A percentile compares a stretch with the other conserved stretches of the same genome.
These are phyloP conservation scores for Eucalyptus paniculata DNA, from an alignment of 345 rosid genomes.

Conservation along the genomic window DNA sequence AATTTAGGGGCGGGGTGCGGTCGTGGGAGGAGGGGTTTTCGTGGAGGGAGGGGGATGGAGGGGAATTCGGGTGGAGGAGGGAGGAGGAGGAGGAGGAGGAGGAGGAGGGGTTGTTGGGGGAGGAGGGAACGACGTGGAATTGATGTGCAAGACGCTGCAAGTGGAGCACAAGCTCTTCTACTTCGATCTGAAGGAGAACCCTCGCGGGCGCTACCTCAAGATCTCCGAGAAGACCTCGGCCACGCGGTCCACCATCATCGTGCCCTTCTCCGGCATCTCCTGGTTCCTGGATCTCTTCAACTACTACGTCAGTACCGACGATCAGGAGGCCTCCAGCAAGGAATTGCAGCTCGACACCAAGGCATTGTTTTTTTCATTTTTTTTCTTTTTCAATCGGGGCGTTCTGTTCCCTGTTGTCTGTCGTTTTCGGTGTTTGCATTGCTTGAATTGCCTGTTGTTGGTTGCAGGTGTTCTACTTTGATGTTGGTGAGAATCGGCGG, in stretches of 20 bases:
- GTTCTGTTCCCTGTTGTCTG: neutral
- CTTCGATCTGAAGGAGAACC: conserved; percentile 94
- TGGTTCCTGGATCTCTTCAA: conserved; percentile 99
- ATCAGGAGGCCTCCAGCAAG: conserved; percentile 83
- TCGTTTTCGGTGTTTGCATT: neutral
- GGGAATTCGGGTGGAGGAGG: conserved; percentile 2
- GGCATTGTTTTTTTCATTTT: conserved; percentile 3
- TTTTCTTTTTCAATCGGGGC: neutral
- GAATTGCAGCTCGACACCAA: conserved; percentile 97
- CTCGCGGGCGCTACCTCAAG: conserved; percentile 90
- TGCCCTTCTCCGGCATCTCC: conserved; percentile 91
- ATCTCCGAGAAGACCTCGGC: conserved; percentile 99
- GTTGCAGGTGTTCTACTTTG: conserved; percentile 81
- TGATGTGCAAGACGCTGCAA: conserved; percentile 90
- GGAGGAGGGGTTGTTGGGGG: conserved; percentile 20
- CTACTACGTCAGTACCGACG: conserved; percentile 86
- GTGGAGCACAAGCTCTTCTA: conserved; percentile 97
- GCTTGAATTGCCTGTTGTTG: neutral
- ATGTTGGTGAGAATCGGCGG: conserved; percentile 91
- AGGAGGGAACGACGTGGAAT: conserved; percentile 73
- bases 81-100: neutral
- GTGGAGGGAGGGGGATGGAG: neutral
- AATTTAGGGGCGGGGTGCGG: neutral
- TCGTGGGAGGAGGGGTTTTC: neutral
- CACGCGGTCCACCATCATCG: conserved; percentile 96